A percentile compares a stretch with the other conserved stretches of the same genome.
Evolutionary conservation across 352 stramenopile species (phyloP).

Genomic region (Saprolegnia parasitica): DNA sequence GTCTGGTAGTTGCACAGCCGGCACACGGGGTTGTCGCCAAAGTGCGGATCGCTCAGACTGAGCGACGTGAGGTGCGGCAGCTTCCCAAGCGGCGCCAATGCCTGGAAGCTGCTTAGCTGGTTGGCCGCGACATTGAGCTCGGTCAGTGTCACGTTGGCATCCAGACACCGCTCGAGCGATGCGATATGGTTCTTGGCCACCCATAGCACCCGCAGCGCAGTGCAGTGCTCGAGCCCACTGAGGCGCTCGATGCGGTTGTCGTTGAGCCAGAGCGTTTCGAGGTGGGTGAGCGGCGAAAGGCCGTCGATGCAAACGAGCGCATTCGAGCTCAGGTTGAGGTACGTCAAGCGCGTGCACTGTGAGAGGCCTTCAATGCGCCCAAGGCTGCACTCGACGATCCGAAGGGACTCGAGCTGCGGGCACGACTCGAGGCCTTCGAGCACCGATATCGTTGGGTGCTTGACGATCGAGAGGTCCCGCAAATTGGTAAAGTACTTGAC

Average conservation of each 20-base stretch:
- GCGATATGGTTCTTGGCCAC: conserved; percentile 67
- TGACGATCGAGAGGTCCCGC: conserved; percentile 65
- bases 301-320: conserved; percentile 50
- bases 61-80: conserved; percentile 61
- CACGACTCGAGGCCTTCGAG: conserved; percentile 56
- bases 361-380: conserved; percentile 43
- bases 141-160: conserved; percentile 45
- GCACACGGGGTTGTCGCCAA: conserved; percentile 87
- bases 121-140: conserved; percentile 89
- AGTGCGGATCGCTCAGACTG: conserved; percentile 82
- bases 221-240: conserved; percentile 46
- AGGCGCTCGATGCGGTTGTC: conserved; percentile 67
- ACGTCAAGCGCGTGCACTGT: conserved; percentile 43
- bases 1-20: conserved; percentile 91
- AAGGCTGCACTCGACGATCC: conserved; percentile 61
- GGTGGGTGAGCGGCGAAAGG: conserved; percentile 45
- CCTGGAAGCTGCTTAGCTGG: conserved; percentile 80
- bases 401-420: conserved; percentile 52
- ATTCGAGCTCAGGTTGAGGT: conserved; percentile 74
- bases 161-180: conserved; percentile 56
- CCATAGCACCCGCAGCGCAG: conserved; percentile 64
- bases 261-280: conserved; percentile 80
- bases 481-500: conserved; percentile 60
- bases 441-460: conserved; percentile 54
- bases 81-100: conserved; percentile 62